A percentile compares a stretch with the other conserved stretches of the same genome.
Conservation (phyloP, 306 rosid species). For the Pyrus pyrifolia region DNA sequence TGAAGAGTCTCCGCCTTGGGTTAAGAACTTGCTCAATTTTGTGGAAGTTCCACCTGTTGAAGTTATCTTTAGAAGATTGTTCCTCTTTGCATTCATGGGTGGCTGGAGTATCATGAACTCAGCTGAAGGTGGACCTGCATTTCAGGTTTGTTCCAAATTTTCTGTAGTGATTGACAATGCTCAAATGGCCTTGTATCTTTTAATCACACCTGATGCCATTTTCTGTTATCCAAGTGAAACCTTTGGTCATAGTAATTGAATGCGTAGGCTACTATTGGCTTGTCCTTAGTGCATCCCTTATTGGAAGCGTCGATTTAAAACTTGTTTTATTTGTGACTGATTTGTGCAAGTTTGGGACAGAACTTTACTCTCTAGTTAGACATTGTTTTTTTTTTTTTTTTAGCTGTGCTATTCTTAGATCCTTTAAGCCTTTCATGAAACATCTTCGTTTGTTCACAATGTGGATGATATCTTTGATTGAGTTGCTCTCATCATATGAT, state of each 20-base stretch:
- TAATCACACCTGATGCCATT: neutral
- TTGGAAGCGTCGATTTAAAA: neutral
- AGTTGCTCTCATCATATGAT: neutral
- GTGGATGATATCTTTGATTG: neutral
- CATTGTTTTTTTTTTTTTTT: neutral
- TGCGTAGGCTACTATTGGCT: neutral
- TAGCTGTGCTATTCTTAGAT: neutral
- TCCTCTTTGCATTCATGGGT: constrained; percentile 92
- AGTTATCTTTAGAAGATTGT: constrained; percentile 75
- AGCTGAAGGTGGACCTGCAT: constrained; percentile 97
- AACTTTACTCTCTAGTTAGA: no score
- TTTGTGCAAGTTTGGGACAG: neutral
- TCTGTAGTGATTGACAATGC: neutral
- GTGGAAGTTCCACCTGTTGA: constrained; percentile 90
- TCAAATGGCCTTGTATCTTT: neutral
- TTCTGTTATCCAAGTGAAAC: neutral
- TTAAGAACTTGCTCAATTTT: constrained; percentile 63
- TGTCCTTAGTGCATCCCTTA: neutral
- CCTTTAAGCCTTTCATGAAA: neutral
- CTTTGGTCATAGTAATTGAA: neutral
- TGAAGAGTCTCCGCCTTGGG: constrained; percentile 98
- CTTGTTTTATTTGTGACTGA: neutral
- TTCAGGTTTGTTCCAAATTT: constrained; percentile 67
- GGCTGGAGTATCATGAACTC: constrained; percentile 99
- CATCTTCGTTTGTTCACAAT: neutral